Evolutionary conservation across 371 early-diverging fungal species (phyloP).

Genomic region (Chytridiales sp.): DNA sequence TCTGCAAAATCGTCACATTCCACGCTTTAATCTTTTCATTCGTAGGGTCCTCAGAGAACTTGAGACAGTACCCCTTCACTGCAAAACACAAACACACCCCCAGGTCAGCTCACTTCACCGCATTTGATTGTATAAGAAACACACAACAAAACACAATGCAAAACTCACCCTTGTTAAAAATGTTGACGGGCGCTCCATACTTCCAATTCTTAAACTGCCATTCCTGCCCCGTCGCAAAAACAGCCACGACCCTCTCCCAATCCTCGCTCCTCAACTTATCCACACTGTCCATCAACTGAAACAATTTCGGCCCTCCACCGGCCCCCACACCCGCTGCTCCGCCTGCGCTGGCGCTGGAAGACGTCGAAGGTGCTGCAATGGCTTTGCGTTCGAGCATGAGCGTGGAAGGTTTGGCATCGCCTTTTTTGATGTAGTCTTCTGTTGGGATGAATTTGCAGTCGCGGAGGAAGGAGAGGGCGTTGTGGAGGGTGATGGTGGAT

Average conservation of each 20-base stretch:
- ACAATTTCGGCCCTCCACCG: constrained; percentile 42
- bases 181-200: constrained; percentile 75
- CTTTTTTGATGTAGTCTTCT: constrained; percentile 61
- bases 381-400: constrained; percentile 20
- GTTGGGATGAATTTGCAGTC: constrained; percentile 70
- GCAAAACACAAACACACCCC: background rate
- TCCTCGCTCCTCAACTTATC: constrained; percentile 67
- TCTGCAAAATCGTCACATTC: constrained; percentile 75
- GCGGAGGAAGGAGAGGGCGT: constrained; percentile 76
- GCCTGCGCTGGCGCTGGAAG: too few relatives aligned
- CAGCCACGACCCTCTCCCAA: constrained; percentile 86
- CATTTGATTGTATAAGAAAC: background rate
- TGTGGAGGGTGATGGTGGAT: constrained; percentile 79
- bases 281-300: constrained; percentile 71
- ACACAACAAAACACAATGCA: background rate
- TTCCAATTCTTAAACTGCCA: constrained; percentile 95
- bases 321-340: too few relatives aligned
- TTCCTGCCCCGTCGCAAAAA: constrained; percentile 81
- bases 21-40: constrained; percentile 62
- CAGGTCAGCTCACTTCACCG: constrained; percentile 8
- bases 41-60: constrained; percentile 71
- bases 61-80: constrained; percentile 79
- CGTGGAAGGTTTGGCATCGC: constrained; percentile 36
- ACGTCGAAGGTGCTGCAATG: constrained; percentile 2
- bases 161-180: constrained; percentile 68